Evolutionary conservation across 2,329 filamentous ascomycete species (phyloP), one percentile per base, ranked within the genome.

Genomic region (Penicillium sp.): DNA sequence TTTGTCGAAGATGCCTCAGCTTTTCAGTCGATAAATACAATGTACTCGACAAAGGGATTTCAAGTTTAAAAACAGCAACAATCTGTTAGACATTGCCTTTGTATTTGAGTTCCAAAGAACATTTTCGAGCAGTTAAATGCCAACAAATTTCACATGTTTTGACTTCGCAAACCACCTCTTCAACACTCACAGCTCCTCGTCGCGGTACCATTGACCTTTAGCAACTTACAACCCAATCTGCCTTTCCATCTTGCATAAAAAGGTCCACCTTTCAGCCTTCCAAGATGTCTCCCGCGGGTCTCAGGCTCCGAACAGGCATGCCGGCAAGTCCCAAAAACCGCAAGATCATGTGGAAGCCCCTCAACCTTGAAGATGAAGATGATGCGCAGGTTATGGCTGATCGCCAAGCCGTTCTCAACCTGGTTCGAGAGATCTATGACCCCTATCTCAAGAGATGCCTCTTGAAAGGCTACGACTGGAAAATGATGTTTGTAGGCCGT

Each of bases 371-470:
- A 2, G 18, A 31, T 27, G 4, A 13, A 11, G 2, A 48, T 4
- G 1, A 21, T 27, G 6, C 45, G 29, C 46, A 41, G 36, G 18
- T 6, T 22, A n/a, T 6, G 22, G n/a, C 29, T 27, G 46, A 48
- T 22, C 36, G 46, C 29, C 22, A 40, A 11, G 5, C 22, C 11
- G 46, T 48, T 7, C 24, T 41, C 11, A 10, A 29, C n/a, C 3
- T 48, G 29, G n/a, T 48, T 10, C 46, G 46, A 41, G 40, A 38
- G 14, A 34, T 48, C 34, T 48, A 48, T 18, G 46, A 48, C n/a
- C 46, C 46, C 21, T 14, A 29, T n/a, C 46, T 48, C 1, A 22
- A 9, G 1, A 5, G 6, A 21, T 41, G 32, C n/a, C 16, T 48
- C 41, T 34, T 24, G 24, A 11, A n/a, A 22, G 36, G 46, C 11